phyloP scores from a whole-genome alignment of 1,284 basidiomycete species.

The Fomes fomentarius region DNA sequence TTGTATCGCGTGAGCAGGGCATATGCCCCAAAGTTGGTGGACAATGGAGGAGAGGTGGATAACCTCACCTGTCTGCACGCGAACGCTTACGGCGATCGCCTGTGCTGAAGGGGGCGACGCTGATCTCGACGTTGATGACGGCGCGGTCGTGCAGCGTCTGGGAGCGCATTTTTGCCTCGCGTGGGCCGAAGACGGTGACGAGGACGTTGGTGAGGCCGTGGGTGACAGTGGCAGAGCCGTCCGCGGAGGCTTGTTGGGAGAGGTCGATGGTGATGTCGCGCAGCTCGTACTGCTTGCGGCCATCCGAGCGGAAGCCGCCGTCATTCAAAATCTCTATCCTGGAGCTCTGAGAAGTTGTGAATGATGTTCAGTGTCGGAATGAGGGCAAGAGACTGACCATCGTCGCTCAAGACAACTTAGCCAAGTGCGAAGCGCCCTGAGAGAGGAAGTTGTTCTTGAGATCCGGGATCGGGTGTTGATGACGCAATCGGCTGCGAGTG shows the following conservation, averaged over 20 bases:
- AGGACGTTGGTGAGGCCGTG: slow-evolving; percentile 92
- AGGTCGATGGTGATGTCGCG: slow-evolving; percentile 84
- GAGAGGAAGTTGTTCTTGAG: neutral
- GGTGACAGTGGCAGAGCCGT: slow-evolving; percentile 83
- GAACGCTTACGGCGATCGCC: slow-evolving; percentile 77
- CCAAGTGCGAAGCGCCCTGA: too few species aligned
- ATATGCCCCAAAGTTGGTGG: neutral
- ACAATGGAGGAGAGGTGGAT: slow-evolving; percentile 5
- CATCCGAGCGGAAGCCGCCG: slow-evolving; percentile 89
- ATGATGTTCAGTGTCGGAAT: too few species aligned
- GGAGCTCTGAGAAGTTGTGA: too few species aligned
- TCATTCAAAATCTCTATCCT: slow-evolving; percentile 89
- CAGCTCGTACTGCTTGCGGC: slow-evolving; percentile 88
- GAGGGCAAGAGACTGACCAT: too few species aligned
- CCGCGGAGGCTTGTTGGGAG: slow-evolving; percentile 75
- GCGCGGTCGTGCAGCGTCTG: slow-evolving; percentile 83
- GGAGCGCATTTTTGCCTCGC: slow-evolving; percentile 81
- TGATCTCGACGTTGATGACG: slow-evolving; percentile 85
- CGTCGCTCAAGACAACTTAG: too few species aligned
- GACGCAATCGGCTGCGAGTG: neutral
- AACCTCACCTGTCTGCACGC: slow-evolving; percentile 85
- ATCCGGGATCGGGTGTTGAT: slow-evolving; percentile 10
- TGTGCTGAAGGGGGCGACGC: slow-evolving; percentile 85
- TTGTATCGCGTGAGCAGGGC: slow-evolving; percentile 10
- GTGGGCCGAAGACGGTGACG: slow-evolving; percentile 89